These are phyloP conservation scores for Pseudopyrenochaeta lycopersici DNA, from an alignment of 2,329 filamentous ascomycete genomes.

Conservation along the genomic window DNA sequence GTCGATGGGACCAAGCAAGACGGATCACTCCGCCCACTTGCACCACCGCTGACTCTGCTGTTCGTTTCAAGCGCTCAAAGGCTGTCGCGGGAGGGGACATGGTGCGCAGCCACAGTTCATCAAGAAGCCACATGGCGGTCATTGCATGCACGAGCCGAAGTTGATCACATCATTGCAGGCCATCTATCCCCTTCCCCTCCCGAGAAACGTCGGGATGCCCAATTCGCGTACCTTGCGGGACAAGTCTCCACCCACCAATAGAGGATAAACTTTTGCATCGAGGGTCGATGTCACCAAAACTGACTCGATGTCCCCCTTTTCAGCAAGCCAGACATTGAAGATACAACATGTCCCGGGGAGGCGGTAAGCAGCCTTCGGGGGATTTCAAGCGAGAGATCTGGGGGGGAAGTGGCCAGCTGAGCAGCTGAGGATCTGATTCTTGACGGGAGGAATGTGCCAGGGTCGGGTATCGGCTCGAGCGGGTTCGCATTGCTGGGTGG, in stretches of 20 bases:
- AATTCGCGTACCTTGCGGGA: constrained; percentile 9
- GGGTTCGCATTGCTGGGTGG: background rate
- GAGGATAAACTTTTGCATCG: background rate
- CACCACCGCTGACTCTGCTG: background rate
- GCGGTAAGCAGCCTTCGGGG: constrained; percentile 16
- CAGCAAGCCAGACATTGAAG: constrained; percentile 4
- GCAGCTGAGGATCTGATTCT: constrained; percentile 1
- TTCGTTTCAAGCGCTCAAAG: constrained; percentile 1
- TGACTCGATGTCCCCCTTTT: constrained; percentile 12
- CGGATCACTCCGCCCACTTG: background rate
- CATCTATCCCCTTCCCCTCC: constrained; percentile 10
- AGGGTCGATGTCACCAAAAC: constrained; percentile 2
- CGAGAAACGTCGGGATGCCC: background rate
- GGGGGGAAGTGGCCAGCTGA: constrained; percentile 10
- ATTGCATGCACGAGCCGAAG: background rate
- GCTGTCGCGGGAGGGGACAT: background rate
- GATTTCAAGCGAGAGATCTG: constrained; percentile 19
- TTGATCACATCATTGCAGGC: background rate
- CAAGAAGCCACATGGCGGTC: constrained; percentile 1
- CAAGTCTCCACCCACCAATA: constrained; percentile 1
- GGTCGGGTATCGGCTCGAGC: background rate
- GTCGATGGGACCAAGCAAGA: background rate
- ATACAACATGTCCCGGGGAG: constrained; percentile 4
- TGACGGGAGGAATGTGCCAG: constrained; percentile 5
- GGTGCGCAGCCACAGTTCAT: background rate